These are phyloP conservation scores for Spathaspora gorwiae DNA, from an alignment of 805 yeast species.

Conservation along the genomic window DNA sequence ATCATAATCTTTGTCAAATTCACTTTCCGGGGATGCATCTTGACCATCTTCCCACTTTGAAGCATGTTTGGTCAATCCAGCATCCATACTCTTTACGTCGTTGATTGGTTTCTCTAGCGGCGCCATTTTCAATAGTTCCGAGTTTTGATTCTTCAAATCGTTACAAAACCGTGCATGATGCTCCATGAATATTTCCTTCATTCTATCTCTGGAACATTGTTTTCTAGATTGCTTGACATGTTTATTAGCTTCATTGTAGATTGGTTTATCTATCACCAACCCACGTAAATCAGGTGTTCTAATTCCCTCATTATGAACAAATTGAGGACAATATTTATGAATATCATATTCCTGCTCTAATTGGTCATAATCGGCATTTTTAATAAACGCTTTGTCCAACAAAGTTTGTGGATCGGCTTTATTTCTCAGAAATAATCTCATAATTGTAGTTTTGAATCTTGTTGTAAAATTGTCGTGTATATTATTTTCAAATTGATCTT, in stretches of 20 bases:
- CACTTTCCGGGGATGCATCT: too few relatives aligned
- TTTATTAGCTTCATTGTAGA: conserved; percentile 35
- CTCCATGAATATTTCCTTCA: neutral
- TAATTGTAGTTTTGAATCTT: too few relatives aligned
- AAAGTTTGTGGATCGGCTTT: neutral
- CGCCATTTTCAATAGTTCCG: too few relatives aligned
- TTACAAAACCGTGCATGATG: too few relatives aligned
- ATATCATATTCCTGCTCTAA: conserved; percentile 30
- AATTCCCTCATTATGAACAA: conserved; percentile 32
- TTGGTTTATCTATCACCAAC: conserved; percentile 34
- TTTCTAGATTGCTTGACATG: conserved; percentile 13
- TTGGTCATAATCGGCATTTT: conserved; percentile 29
- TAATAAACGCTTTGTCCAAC: conserved; percentile 16
- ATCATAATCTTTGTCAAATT: too few relatives aligned
- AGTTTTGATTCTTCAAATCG: too few relatives aligned
- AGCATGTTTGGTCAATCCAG: too few relatives aligned
- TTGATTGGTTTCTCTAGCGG: too few relatives aligned
- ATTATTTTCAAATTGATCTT: neutral
- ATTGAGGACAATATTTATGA: conserved; percentile 35
- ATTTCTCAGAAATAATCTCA: neutral
- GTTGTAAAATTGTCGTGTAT: too few relatives aligned
- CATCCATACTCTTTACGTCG: too few relatives aligned
- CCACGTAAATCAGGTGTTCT: conserved; percentile 34
- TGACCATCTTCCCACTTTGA: too few relatives aligned
- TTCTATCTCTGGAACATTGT: neutral